Evolutionary conservation across 495 filamentous ascomycete genomes (phyloP), one percentile per base, ranked within the genome.

Genomic region (Talaromyces borbonicus): DNA sequence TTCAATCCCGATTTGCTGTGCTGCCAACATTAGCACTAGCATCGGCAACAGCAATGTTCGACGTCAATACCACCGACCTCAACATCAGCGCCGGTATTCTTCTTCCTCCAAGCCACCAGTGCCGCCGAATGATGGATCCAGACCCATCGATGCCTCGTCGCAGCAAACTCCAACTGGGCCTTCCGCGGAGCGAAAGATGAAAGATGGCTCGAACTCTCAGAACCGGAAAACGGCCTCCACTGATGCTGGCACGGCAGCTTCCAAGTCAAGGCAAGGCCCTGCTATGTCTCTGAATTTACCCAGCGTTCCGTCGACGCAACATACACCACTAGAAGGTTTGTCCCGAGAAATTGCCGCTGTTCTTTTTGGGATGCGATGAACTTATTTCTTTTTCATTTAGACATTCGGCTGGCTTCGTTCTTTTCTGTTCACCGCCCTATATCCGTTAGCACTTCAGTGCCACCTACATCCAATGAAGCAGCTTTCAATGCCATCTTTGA

Each of bases 381-480:
- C 46, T 39, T 48, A 45, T 46, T 8, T 40, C n/a, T 24, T 8
- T 7, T 12, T 9, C 20, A 11, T 41, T 50, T 26, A 98, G 92
- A 93, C 57, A 71, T 96, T 35, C 81, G 81, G 50, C 70, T 95
- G 24, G 88, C 90, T 5, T 83, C 83, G 40, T 97, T 98, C 73
- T 98, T 96, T 68, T 92, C 92, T 47, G 84, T 90, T 50, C 88
- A 98, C 69, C 79, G 92, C 43, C 92, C 92, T 4, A 90, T 98
- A 53, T 93, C 87, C 45, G 75, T 95, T 54, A 90, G 85, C 22
- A 76, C 80, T 50, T 77, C 80, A 41, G 75, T 93, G 39, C 90
- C 90, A 32, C 78, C 80, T 30, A 66, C 77, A 9, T 74, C 86
- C 31, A 82, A 78, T 33, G 64, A 78, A 40, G 80, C 83, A 60